A percentile compares a stretch with the other conserved stretches of the same genome.
These are phyloP conservation scores for Trypanosoma lewisi DNA, from an alignment of 208 protist genomes.

Conservation along the genomic window DNA sequence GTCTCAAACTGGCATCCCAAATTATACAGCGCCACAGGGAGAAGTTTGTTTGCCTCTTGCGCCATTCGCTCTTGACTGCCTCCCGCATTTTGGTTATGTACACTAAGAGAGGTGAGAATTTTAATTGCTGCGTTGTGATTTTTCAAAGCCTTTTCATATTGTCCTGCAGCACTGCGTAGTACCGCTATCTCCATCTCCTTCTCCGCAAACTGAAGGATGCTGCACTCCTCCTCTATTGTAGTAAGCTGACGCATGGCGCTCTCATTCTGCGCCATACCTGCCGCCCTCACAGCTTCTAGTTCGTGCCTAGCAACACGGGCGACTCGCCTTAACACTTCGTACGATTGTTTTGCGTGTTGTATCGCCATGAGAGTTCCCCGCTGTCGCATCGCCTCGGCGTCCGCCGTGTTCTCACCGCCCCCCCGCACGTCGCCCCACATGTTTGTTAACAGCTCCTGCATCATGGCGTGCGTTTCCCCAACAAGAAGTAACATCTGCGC, in stretches of 20 bases:
- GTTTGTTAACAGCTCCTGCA: conserved; percentile 18
- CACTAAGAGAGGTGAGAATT: conserved; percentile 8
- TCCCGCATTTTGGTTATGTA: neutral
- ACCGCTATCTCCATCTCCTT: conserved; percentile 24
- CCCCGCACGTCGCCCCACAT: neutral
- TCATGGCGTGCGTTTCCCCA: conserved; percentile 14
- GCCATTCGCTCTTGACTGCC: neutral
- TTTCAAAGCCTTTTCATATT: conserved; percentile 8
- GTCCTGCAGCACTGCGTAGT: conserved; percentile 2
- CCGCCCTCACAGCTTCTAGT: neutral
- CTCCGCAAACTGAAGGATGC: conserved; percentile 5
- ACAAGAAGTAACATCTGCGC: conserved; percentile 12
- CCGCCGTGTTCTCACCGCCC: neutral
- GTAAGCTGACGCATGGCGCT: neutral
- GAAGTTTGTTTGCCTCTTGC: conserved; percentile 7
- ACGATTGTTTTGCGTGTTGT: conserved; percentile 18
- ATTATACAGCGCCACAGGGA: conserved; percentile 21
- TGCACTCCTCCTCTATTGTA: conserved; percentile 8
- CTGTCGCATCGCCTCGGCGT: neutral
- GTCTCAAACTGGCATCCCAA: conserved; percentile 15
- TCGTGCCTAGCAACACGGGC: neutral
- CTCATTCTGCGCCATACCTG: neutral
- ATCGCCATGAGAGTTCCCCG: conserved; percentile 9
- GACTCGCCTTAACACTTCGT: neutral
- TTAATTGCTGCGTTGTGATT: conserved; percentile 4